Percentiles rank a stretch among this genome's conserved stretches.
Evolutionary conservation across 164 flowering plant species (phyloP).

Genomic region (Vitis rotundifolia): DNA sequence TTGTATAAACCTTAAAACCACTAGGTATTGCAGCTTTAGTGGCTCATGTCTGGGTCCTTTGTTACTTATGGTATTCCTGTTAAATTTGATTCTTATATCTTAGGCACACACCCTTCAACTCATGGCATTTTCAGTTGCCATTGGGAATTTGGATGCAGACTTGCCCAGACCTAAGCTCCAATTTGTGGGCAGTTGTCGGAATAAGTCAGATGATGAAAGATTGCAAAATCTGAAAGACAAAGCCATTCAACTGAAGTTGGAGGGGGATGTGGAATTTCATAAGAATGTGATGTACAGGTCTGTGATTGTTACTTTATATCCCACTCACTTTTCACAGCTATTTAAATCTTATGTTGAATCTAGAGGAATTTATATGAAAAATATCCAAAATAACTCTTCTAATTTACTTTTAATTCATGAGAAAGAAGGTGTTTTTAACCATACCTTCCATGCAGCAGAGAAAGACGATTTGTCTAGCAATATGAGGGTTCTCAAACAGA

Average conservation of each 20-base stretch:
- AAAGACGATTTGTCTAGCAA: no score
- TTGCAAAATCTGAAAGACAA: slow-evolving; percentile 68
- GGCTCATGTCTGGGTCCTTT: slow-evolving; percentile 21
- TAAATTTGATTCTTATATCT: slow-evolving; percentile 15
- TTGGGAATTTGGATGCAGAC: slow-evolving; percentile 45
- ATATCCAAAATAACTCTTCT: no score
- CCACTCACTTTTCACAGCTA: no score
- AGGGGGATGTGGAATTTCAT: slow-evolving; percentile 73
- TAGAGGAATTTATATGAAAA: neutral
- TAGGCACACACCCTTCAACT: slow-evolving; percentile 92
- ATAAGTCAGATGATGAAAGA: slow-evolving; percentile 75
- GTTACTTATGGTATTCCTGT: slow-evolving; percentile 1
- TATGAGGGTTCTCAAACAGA: no score
- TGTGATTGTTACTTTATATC: slow-evolving; percentile 2
- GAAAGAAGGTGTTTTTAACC: no score
- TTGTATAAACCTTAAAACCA: slow-evolving; percentile 19
- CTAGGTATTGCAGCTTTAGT: slow-evolving; percentile 24
- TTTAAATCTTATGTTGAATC: neutral
- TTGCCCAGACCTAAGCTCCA: slow-evolving; percentile 84
- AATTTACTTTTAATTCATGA: no score
- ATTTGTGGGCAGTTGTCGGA: slow-evolving; percentile 94
- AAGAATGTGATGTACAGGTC: slow-evolving; percentile 84
- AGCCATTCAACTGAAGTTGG: slow-evolving; percentile 62
- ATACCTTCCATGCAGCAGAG: no score
- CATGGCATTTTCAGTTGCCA: slow-evolving; percentile 80